phyloP scores from a whole-genome alignment of 805 yeast genomes.

The Ogataea nonfermentans region DNA sequence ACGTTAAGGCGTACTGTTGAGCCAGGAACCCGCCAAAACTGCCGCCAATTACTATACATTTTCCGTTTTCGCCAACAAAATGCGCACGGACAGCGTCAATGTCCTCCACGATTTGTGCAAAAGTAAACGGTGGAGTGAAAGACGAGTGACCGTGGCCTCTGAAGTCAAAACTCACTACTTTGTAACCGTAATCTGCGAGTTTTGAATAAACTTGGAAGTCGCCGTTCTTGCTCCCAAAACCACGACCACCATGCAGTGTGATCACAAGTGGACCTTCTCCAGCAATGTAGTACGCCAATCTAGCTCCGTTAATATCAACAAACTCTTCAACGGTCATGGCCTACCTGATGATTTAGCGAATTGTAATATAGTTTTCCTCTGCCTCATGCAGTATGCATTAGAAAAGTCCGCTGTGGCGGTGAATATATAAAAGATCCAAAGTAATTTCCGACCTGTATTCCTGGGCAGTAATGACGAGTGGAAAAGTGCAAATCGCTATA shows the following conservation, averaged over 20 bases:
- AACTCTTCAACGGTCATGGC: constrained; percentile 8
- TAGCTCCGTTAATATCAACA: constrained; percentile 17
- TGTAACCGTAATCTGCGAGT: constrained; percentile 21
- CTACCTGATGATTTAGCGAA: too few species aligned
- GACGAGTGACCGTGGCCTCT: constrained; percentile 27
- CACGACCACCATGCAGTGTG: constrained; percentile 29
- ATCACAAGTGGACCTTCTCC: constrained; percentile 19
- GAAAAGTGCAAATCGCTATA: constrained; percentile 15
- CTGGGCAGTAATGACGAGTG: constrained; percentile 1
- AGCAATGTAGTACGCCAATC: constrained; percentile 19
- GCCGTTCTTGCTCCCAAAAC: constrained; percentile 23
- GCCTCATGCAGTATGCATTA: constrained; percentile 8
- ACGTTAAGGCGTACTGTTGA: constrained; percentile 27
- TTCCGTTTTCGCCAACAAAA: constrained; percentile 13
- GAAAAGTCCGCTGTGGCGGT: constrained; percentile 10
- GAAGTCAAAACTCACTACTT: constrained; percentile 26
- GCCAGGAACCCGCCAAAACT: constrained; percentile 29
- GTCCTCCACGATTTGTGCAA: constrained; percentile 25
- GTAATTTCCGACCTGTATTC: background rate
- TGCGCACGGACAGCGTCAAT: constrained; percentile 20
- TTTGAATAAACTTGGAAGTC: constrained; percentile 24
- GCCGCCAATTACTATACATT: constrained; percentile 25
- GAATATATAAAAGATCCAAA: background rate
- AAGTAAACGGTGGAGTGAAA: constrained; percentile 24
- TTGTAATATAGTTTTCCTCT: background rate